Conservation (phyloP, 164 flowering plant species). For the Nymphaea colorata region DNA sequence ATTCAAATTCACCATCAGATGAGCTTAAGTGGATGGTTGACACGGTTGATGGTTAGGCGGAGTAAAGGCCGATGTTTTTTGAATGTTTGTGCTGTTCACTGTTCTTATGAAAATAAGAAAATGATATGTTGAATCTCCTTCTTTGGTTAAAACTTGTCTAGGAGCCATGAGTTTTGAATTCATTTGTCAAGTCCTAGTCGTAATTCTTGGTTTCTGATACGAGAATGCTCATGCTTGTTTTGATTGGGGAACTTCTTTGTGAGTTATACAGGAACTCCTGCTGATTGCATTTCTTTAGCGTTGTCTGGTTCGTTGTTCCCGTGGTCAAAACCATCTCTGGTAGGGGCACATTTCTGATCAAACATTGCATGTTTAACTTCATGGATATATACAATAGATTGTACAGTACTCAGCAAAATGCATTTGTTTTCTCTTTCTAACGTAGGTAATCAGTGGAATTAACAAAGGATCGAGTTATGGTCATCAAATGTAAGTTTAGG, state of each 20-base stretch:
- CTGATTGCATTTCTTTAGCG: conserved; percentile 89
- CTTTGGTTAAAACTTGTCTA: too few relatives aligned
- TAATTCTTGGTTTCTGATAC: background rate
- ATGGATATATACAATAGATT: too few relatives aligned
- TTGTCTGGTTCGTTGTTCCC: conserved; percentile 88
- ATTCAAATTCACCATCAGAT: too few relatives aligned
- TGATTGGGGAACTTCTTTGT: background rate
- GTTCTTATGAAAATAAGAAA: background rate
- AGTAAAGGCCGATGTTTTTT: too few relatives aligned
- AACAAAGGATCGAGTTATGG: conserved; percentile 90
- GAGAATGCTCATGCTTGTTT: background rate
- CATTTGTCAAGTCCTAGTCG: background rate
- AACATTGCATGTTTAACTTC: background rate
- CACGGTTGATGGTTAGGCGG: too few relatives aligned
- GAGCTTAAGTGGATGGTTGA: too few relatives aligned
- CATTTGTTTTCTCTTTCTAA: background rate
- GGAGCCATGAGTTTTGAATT: too few relatives aligned
- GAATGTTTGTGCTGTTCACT: background rate
- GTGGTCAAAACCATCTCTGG: conserved; percentile 92
- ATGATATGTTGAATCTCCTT: too few relatives aligned
- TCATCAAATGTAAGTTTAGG: conserved; percentile 62
- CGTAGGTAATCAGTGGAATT: conserved; percentile 92
- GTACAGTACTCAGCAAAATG: background rate
- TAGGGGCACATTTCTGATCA: conserved; percentile 15
- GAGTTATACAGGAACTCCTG: conserved; percentile 67